phyloP scores from a whole-genome alignment of 331 rosid genomes.

The Malus hybrid region DNA sequence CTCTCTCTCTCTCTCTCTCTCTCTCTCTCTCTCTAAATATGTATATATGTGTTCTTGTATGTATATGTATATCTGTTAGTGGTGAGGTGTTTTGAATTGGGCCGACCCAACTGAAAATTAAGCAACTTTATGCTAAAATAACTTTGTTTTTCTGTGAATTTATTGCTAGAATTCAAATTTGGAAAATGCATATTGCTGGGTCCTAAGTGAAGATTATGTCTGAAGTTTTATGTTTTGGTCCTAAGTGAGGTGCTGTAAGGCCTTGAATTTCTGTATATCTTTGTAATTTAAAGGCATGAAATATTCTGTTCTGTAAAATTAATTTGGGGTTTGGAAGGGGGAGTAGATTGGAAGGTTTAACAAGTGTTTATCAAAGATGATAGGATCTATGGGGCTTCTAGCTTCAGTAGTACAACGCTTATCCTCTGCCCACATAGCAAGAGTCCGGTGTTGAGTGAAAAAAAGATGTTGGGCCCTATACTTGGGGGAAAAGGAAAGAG shows the following conservation, averaged over 20 bases:
- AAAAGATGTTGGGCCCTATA: not conserved
- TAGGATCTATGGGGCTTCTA: not conserved
- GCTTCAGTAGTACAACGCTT: not conserved
- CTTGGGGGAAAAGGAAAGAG: not conserved
- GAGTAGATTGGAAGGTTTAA: not conserved
- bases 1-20: constrained; percentile 3
- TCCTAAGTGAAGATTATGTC: not conserved
- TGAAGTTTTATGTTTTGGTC: not conserved
- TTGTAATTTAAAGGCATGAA: not conserved
- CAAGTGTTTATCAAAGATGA: not conserved
- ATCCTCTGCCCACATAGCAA: not conserved
- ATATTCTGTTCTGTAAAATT: not conserved
- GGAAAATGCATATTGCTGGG: not conserved
- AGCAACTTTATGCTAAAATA: not conserved
- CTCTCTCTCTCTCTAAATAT: not conserved
- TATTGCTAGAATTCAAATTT: not conserved
- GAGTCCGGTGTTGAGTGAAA: not conserved
- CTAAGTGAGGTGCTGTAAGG: not conserved
- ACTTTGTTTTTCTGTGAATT: not conserved
- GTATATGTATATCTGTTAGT: not conserved
- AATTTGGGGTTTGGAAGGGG: not conserved
- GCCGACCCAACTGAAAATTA: not conserved
- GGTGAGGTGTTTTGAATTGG: not conserved
- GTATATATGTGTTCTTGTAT: not conserved
- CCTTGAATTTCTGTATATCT: not conserved